Evolutionary conservation across 1,284 basidiomycete species (phyloP).

Genomic region (Ustilago nuda): DNA sequence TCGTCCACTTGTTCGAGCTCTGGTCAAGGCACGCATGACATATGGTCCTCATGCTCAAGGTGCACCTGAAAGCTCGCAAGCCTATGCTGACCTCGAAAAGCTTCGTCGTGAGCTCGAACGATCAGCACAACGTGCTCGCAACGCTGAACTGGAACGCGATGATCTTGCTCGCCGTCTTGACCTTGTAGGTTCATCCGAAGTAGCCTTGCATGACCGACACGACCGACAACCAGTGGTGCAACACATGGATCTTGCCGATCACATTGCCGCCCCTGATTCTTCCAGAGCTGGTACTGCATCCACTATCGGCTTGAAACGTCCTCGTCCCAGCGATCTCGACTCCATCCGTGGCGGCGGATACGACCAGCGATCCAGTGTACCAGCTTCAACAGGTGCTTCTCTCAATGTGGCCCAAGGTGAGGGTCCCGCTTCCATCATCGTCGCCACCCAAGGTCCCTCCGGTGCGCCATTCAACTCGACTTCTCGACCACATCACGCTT

Average conservation of each 20-base stretch:
- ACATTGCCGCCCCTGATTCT: neutral
- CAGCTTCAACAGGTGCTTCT: conserved; percentile 8
- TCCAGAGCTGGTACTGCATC: conserved; percentile 1
- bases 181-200: conserved; percentile 25
- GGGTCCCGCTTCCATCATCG: conserved; percentile 29
- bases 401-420: conserved; percentile 42
- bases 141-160: conserved; percentile 50
- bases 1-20: conserved; percentile 44
- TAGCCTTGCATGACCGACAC: conserved; percentile 18
- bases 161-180: conserved; percentile 50
- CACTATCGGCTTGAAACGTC: conserved; percentile 13
- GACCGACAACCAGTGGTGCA: conserved; percentile 18
- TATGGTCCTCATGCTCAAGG: conserved; percentile 13
- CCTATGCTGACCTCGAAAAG: conserved; percentile 49
- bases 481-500: conserved; percentile 15
- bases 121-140: conserved; percentile 35
- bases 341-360: conserved; percentile 9
- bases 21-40: conserved; percentile 48
- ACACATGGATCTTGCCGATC: conserved; percentile 5
- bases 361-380: conserved; percentile 21
- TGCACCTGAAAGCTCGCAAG: conserved; percentile 21
- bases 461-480: conserved; percentile 16
- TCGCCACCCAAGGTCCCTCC: conserved; percentile 20
- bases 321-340: conserved; percentile 25
- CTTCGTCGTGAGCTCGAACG: conserved; percentile 44